Conservation (phyloP, 164 flowering plant species). For the Vitis vinifera region DNA sequence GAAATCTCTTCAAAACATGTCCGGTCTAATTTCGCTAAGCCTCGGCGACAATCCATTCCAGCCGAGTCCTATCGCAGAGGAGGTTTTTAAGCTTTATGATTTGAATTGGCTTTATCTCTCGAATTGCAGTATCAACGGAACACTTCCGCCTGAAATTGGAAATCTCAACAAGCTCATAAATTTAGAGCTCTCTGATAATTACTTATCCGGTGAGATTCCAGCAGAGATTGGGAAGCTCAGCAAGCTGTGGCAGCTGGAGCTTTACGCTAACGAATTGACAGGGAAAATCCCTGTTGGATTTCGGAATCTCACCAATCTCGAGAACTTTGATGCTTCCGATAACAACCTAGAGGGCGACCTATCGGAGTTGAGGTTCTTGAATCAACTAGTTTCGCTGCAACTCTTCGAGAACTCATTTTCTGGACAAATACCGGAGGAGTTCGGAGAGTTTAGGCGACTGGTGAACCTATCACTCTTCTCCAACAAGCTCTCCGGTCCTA, state of each 20-base stretch:
- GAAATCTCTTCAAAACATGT: slow-evolving; percentile 44
- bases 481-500: slow-evolving; percentile 62
- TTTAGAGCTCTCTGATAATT: slow-evolving; percentile 57
- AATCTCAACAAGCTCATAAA: slow-evolving; percentile 48
- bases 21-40: slow-evolving; percentile 32
- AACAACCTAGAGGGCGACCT: slow-evolving; percentile 52
- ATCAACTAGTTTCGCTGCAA: slow-evolving; percentile 42
- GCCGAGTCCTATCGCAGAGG: slow-evolving; percentile 33
- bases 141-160: slow-evolving; percentile 63
- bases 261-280: slow-evolving; percentile 49
- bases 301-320: slow-evolving; percentile 52
- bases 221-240: slow-evolving; percentile 45
- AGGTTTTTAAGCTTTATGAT: slow-evolving; percentile 27
- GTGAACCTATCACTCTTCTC: slow-evolving; percentile 70
- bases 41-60: slow-evolving; percentile 61
- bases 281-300: slow-evolving; percentile 69
- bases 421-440: slow-evolving; percentile 55
- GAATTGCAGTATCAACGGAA: slow-evolving; percentile 58
- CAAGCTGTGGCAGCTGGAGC: slow-evolving; percentile 78
- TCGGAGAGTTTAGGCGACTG: slow-evolving; percentile 57
- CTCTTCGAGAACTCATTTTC: slow-evolving; percentile 45
- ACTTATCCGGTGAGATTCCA: slow-evolving; percentile 63
- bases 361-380: slow-evolving; percentile 42
- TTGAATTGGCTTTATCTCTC: slow-evolving; percentile 49
- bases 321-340: slow-evolving; percentile 46